phyloP scores from a whole-genome alignment of 2,329 filamentous ascomycete species.

The Xylaria digitata region DNA sequence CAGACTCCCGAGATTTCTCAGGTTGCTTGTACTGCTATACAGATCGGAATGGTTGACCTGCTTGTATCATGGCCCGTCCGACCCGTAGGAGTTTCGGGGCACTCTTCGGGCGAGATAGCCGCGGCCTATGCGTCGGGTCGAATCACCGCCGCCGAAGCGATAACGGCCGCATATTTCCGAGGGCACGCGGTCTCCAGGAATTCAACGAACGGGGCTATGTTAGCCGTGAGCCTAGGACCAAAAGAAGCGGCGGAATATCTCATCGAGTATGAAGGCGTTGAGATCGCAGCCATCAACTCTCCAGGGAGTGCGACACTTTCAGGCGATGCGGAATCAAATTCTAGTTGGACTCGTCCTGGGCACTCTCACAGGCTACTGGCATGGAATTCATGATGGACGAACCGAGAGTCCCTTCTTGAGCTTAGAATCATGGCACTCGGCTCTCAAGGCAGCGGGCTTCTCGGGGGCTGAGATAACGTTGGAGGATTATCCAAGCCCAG shows the following conservation, averaged over 20 bases:
- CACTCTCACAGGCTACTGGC: too few relatives aligned
- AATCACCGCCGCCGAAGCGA: slow-evolving; percentile 35
- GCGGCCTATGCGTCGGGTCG: slow-evolving; percentile 47
- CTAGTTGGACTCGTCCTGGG: too few relatives aligned
- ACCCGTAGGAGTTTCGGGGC: slow-evolving; percentile 54
- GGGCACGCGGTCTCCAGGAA: slow-evolving; percentile 22
- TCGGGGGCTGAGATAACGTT: too few relatives aligned
- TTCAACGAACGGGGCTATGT: slow-evolving; percentile 26
- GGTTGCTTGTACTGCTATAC: slow-evolving; percentile 49
- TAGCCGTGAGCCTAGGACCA: slow-evolving; percentile 33
- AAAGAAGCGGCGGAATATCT: not conserved
- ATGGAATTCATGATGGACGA: too few relatives aligned
- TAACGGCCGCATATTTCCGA: slow-evolving; percentile 39
- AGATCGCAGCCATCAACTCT: slow-evolving; percentile 43
- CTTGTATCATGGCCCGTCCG: slow-evolving; percentile 48
- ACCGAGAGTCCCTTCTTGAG: too few relatives aligned
- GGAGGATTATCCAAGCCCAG: too few relatives aligned
- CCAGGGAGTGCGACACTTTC: slow-evolving; percentile 46
- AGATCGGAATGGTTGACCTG: slow-evolving; percentile 53
- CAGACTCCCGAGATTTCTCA: slow-evolving; percentile 46
- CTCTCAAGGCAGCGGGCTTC: too few relatives aligned
- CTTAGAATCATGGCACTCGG: too few relatives aligned
- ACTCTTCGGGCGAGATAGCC: slow-evolving; percentile 51
- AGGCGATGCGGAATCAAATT: slow-evolving; percentile 31
- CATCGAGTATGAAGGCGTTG: not conserved